Percentiles rank a stretch among this genome's conserved stretches.
These are phyloP conservation scores for Fusarium sp. DNA, from an alignment of 2,329 filamentous ascomycete species.

Conservation along the genomic window DNA sequence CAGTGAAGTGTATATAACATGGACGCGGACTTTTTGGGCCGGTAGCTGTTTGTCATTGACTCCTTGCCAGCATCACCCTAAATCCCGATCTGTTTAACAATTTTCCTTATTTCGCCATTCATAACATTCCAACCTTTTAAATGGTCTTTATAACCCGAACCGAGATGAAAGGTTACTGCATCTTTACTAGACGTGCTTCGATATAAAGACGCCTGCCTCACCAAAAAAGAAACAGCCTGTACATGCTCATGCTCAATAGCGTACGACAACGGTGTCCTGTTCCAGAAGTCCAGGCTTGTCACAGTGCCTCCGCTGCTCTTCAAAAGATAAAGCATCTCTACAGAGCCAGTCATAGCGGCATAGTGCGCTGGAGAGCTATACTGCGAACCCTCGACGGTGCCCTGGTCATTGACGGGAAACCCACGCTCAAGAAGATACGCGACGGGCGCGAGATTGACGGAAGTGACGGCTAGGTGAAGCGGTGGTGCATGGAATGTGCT, in stretches of 20 bases:
- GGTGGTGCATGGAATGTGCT: not conserved
- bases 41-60: not conserved
- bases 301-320: not conserved
- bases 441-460: rapidly evolving
- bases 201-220: not conserved
- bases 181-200: not conserved
- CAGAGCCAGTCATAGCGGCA: not conserved
- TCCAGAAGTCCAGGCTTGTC: not conserved
- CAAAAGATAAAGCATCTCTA: not conserved
- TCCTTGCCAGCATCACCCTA: rapidly evolving
- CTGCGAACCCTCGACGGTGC: not conserved
- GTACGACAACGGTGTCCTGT: not conserved
- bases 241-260: not conserved
- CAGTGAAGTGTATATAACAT: not conserved
- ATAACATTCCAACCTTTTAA: not conserved
- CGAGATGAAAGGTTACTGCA: not conserved
- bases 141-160: not conserved
- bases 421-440: not conserved
- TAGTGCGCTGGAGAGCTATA: not conserved
- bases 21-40: not conserved
- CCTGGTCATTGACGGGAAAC: not conserved
- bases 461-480: not conserved
- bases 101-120: not conserved
- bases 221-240: not conserved
- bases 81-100: not conserved